phyloP scores from a whole-genome alignment of 331 rosid genomes.

The Rhamnella rubrinervis region DNA sequence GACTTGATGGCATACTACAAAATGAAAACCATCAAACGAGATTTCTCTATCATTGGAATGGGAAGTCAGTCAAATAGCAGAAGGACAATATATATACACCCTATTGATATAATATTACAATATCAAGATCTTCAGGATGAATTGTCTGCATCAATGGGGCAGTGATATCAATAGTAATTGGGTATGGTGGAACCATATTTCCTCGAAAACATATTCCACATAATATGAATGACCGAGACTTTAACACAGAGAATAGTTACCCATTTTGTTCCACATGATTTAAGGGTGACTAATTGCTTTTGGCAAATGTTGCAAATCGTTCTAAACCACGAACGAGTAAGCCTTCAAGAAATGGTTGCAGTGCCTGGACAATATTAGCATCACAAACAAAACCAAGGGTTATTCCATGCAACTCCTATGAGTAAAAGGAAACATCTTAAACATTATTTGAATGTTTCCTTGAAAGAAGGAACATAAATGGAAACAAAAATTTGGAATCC shows the following conservation, averaged over 20 bases:
- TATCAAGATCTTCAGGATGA: background rate
- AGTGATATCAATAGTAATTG: too few relatives aligned
- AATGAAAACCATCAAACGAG: too few relatives aligned
- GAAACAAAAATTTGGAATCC: too few relatives aligned
- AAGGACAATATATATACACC: background rate
- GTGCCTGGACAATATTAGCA: constrained; percentile 55
- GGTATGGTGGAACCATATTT: too few relatives aligned
- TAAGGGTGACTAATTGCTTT: constrained; percentile 38
- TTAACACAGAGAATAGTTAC: too few relatives aligned
- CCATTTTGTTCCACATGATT: constrained; percentile 25
- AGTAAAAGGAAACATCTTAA: background rate
- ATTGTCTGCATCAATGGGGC: background rate
- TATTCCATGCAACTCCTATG: background rate
- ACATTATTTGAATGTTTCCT: background rate
- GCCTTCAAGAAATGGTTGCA: constrained; percentile 77
- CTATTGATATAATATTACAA: too few relatives aligned
- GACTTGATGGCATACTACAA: too few relatives aligned
- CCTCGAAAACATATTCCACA: too few relatives aligned
- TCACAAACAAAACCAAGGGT: constrained; percentile 12
- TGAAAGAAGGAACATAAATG: background rate
- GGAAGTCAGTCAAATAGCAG: background rate
- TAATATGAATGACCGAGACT: too few relatives aligned
- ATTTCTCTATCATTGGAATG: too few relatives aligned
- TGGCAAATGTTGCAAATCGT: constrained; percentile 60
- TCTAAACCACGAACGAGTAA: constrained; percentile 74